Evolutionary conservation across 139 green algal genomes (phyloP).

Genomic region (Asterochloris sp.): DNA sequence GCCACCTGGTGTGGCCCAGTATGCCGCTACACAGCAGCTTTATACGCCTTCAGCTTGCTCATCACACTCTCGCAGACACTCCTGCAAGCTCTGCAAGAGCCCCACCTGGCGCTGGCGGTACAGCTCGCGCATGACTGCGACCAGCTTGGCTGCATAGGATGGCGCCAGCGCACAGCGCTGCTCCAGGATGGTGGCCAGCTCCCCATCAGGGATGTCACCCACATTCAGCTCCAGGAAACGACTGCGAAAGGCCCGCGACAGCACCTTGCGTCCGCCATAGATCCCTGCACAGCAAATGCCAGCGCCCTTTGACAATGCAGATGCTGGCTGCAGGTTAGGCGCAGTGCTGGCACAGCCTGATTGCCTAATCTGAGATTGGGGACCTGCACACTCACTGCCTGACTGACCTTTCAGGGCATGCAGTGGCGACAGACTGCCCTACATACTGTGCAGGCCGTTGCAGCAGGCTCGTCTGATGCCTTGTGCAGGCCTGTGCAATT

Average conservation of each 20-base stretch:
- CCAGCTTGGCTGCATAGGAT: constrained; percentile 84
- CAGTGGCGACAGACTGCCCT: no score
- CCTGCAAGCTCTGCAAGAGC: not conserved
- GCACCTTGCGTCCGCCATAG: constrained; percentile 85
- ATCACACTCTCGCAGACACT: no score
- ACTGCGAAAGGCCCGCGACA: constrained; percentile 80
- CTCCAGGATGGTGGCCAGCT: constrained; percentile 90
- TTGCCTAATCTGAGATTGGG: no score
- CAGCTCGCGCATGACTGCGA: constrained; percentile 89
- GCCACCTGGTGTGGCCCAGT: no score
- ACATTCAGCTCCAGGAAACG: constrained; percentile 99
- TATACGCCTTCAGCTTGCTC: no score
- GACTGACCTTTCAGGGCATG: no score
- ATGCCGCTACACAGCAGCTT: no score
- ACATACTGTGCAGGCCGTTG: no score
- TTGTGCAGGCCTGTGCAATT: no score
- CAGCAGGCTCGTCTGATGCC: no score
- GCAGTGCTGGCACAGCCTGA: not conserved
- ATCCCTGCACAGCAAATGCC: constrained; percentile 20
- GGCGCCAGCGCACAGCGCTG: constrained; percentile 57
- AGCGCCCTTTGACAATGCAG: not conserved
- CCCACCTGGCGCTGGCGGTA: constrained; percentile 66
- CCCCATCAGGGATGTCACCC: constrained; percentile 90
- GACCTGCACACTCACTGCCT: no score
- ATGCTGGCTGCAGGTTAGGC: not conserved